Evolutionary conservation across 164 flowering plant species (phyloP).

Genomic region (Macadamia integrifolia): DNA sequence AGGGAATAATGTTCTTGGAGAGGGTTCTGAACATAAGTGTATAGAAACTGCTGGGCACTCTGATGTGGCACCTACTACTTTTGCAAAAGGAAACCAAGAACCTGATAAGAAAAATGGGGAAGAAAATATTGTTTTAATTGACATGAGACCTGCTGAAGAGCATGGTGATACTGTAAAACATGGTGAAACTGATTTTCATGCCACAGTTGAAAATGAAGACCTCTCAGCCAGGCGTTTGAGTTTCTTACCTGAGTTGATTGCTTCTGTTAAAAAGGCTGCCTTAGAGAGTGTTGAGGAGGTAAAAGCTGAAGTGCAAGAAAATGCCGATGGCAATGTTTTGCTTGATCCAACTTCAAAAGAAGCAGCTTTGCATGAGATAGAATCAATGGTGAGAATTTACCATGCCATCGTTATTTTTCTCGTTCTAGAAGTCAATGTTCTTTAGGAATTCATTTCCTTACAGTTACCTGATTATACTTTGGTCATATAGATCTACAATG

Average conservation of each 20-base stretch:
- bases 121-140: slow-evolving; percentile 17
- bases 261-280: slow-evolving; percentile 58
- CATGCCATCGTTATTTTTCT: background rate
- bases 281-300: slow-evolving; percentile 54
- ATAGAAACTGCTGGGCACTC: slow-evolving; percentile 14
- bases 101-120: slow-evolving; percentile 14
- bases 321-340: slow-evolving; percentile 15
- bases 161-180: slow-evolving; percentile 18
- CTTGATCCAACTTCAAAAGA: slow-evolving; percentile 22
- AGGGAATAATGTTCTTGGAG: slow-evolving; percentile 19
- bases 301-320: slow-evolving; percentile 39
- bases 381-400: slow-evolving; percentile 41
- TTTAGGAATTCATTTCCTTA: background rate
- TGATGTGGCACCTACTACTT: slow-evolving; percentile 14
- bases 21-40: slow-evolving; percentile 14
- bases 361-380: slow-evolving; percentile 31
- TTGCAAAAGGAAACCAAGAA: slow-evolving; percentile 13
- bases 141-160: slow-evolving; percentile 18
- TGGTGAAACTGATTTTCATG: slow-evolving; percentile 18
- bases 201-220: slow-evolving; percentile 23
- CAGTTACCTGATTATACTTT: slow-evolving; percentile 1
- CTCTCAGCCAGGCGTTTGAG: slow-evolving; percentile 31
- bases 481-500: slow-evolving; percentile 36
- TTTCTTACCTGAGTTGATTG: slow-evolving; percentile 69
- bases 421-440: background rate